phyloP scores from a whole-genome alignment of 2,329 filamentous ascomycete genomes.

The Fusarium paranaense region DNA sequence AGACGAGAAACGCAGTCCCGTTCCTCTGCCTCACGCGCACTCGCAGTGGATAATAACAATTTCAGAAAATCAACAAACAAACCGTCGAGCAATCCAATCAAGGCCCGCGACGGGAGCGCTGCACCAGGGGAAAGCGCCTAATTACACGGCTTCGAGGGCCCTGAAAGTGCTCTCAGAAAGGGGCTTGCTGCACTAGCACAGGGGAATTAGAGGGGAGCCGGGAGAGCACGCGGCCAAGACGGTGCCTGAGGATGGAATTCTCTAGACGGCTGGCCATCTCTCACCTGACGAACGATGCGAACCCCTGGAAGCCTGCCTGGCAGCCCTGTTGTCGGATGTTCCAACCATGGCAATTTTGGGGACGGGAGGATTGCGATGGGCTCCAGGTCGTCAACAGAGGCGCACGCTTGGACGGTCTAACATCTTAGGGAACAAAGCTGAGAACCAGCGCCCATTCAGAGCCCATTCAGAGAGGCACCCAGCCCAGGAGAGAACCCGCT shows the following conservation, averaged over 20 bases:
- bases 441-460: not conserved
- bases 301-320: slow-evolving; percentile 32
- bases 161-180: slow-evolving; percentile 34
- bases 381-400: slow-evolving; percentile 26
- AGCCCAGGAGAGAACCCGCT: slow-evolving; percentile 18
- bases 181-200: slow-evolving; percentile 41
- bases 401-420: slow-evolving; percentile 8
- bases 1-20: slow-evolving; percentile 40
- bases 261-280: slow-evolving; percentile 26
- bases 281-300: slow-evolving; percentile 39
- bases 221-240: slow-evolving; percentile 30
- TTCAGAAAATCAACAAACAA: slow-evolving; percentile 45
- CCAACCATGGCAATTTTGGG: slow-evolving; percentile 29
- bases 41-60: slow-evolving; percentile 45
- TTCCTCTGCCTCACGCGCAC: slow-evolving; percentile 22
- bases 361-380: not conserved
- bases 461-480: not conserved
- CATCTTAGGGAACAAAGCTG: not conserved
- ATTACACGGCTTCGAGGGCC: slow-evolving; percentile 31
- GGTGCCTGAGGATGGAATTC: slow-evolving; percentile 39
- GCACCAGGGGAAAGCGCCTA: slow-evolving; percentile 37
- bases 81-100: slow-evolving; percentile 38
- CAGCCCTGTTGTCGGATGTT: slow-evolving; percentile 37
- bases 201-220: slow-evolving; percentile 28
- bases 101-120: slow-evolving; percentile 14